A percentile compares a stretch with the other conserved stretches of the same genome.
phyloP scores from a whole-genome alignment of 2,329 filamentous ascomycete species.

The Tympanopsis confertula region DNA sequence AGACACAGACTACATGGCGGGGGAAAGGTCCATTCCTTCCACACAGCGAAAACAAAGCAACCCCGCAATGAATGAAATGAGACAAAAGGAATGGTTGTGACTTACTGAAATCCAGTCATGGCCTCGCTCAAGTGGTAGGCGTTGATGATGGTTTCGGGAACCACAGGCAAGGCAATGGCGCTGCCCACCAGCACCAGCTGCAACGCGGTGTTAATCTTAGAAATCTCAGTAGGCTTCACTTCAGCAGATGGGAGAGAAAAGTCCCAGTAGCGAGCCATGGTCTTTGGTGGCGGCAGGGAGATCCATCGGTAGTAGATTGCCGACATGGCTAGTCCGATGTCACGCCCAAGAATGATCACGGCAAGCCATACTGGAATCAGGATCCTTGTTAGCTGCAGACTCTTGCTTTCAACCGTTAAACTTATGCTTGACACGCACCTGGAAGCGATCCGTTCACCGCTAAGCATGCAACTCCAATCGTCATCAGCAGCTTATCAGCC shows the following conservation, averaged over 20 bases:
- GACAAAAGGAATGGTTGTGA: slow-evolving; percentile 8
- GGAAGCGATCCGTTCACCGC: slow-evolving; percentile 75
- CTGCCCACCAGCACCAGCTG: slow-evolving; percentile 79
- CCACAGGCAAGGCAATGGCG: slow-evolving; percentile 68
- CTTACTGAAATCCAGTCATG: slow-evolving; percentile 55
- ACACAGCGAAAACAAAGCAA: not conserved
- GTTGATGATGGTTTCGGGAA: slow-evolving; percentile 30
- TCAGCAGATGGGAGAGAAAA: slow-evolving; percentile 83
- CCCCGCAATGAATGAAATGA: not conserved
- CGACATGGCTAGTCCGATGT: slow-evolving; percentile 69
- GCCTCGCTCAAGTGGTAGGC: slow-evolving; percentile 30
- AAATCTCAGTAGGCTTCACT: slow-evolving; percentile 72
- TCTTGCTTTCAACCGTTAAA: no score
- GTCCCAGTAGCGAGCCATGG: slow-evolving; percentile 88
- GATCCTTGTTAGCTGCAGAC: no score
- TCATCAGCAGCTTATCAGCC: slow-evolving; percentile 96
- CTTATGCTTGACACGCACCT: slow-evolving; percentile 32
- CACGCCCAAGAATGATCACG: slow-evolving; percentile 78
- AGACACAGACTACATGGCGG: not conserved
- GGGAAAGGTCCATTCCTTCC: not conserved
- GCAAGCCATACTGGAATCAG: slow-evolving; percentile 69
- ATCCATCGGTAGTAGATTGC: slow-evolving; percentile 96
- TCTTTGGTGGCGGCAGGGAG: slow-evolving; percentile 84
- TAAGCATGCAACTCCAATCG: slow-evolving; percentile 73
- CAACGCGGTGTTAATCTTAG: slow-evolving; percentile 87